Evolutionary conservation across 2,329 filamentous ascomycete species (phyloP).

Genomic region (Fusarium verrucosum): DNA sequence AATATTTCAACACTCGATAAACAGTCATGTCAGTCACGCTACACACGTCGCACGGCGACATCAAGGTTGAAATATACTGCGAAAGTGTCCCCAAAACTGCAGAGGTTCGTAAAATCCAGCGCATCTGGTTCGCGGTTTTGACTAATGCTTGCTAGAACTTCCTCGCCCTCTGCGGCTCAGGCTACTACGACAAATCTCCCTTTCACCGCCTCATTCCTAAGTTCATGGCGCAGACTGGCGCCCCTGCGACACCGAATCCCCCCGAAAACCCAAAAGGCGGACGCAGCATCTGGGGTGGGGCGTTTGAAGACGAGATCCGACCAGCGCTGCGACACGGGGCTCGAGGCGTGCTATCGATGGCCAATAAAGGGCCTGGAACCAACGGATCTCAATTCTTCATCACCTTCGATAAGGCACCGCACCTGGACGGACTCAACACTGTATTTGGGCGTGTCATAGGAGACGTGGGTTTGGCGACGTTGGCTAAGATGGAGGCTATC

Average conservation of each 20-base stretch:
- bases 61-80: slow-evolving; percentile 97
- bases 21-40: slow-evolving; percentile 72
- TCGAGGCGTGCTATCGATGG: slow-evolving; percentile 79
- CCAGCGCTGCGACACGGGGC: slow-evolving; percentile 74
- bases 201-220: slow-evolving; percentile 82
- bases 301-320: slow-evolving; percentile 84
- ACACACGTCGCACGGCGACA: slow-evolving; percentile 86
- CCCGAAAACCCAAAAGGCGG: slow-evolving; percentile 72
- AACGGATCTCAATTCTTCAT: slow-evolving; percentile 87
- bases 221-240: slow-evolving; percentile 85
- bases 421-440: slow-evolving; percentile 85
- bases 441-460: slow-evolving; percentile 80
- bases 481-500: slow-evolving; percentile 76
- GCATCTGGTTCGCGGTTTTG: not conserved
- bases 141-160: slow-evolving; percentile 71
- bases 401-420: slow-evolving; percentile 78
- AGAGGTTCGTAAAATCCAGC: slow-evolving; percentile 63
- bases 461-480: slow-evolving; percentile 69
- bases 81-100: slow-evolving; percentile 93
- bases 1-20: not conserved
- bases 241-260: slow-evolving; percentile 61
- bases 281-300: slow-evolving; percentile 75
- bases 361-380: slow-evolving; percentile 77
- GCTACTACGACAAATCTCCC: slow-evolving; percentile 77
- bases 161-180: slow-evolving; percentile 82